Conservation (phyloP, 139 green algal genomes). For the Diplosphaera chodatii region DNA sequence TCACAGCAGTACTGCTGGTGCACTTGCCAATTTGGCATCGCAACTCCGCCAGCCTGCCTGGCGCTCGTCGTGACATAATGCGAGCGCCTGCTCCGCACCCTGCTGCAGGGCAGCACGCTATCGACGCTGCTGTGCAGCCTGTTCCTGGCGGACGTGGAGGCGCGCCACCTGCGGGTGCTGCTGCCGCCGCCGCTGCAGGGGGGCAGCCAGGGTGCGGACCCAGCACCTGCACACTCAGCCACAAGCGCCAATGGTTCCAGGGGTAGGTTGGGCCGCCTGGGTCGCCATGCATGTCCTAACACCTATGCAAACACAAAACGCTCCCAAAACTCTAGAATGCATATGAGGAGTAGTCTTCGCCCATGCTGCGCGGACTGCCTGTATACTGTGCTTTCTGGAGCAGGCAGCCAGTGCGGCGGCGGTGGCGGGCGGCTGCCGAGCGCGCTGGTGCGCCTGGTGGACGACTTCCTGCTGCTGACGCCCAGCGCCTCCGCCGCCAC, state of each 20-base stretch:
- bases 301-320: too few species aligned
- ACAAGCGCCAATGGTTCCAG: not conserved
- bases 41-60: too few species aligned
- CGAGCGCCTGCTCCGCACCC: not conserved
- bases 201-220: not conserved
- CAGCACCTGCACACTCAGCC: not conserved
- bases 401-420: not conserved
- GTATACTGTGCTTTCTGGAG: too few species aligned
- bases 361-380: too few species aligned
- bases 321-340: too few species aligned
- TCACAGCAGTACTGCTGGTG: too few species aligned
- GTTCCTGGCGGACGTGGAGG: conserved; percentile 84
- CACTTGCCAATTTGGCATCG: too few species aligned
- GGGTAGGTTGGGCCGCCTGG: too few species aligned
- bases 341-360: too few species aligned
- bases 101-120: conserved; percentile 70
- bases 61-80: too few species aligned
- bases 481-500: conserved; percentile 46
- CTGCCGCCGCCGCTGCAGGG: conserved; percentile 25
- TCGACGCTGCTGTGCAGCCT: conserved; percentile 83
- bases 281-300: too few species aligned
- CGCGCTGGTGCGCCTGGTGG: conserved; percentile 72
- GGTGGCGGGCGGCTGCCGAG: not conserved
- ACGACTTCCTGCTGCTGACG: conserved; percentile 84
- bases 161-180: conserved; percentile 43